These are phyloP conservation scores for Nymphaea colorata DNA, from an alignment of 164 flowering plant species.

Conservation along the genomic window DNA sequence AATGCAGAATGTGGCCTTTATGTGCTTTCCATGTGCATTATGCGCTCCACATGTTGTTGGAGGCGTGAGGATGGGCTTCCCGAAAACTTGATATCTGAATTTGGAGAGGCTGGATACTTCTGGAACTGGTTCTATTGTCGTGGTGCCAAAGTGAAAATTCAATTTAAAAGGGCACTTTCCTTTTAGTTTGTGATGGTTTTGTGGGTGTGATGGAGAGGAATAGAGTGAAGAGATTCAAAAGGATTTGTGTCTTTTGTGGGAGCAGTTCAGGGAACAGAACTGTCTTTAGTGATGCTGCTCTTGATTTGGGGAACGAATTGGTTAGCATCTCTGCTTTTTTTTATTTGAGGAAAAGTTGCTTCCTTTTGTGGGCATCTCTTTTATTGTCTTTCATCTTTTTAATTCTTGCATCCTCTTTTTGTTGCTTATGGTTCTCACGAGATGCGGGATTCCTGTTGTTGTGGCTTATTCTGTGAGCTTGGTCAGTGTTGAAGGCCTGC, in stretches of 20 bases:
- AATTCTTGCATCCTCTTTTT: not conserved
- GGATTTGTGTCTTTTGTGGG: slow-evolving; percentile 70
- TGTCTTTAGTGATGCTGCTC: slow-evolving; percentile 61
- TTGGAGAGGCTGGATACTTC: not conserved
- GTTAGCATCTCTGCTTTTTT: slow-evolving; percentile 15
- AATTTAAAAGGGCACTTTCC: not conserved
- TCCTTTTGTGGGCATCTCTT: not conserved
- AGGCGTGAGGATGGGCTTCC: not conserved
- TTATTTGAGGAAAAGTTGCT: not conserved
- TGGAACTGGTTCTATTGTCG: not conserved
- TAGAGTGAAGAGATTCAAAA: slow-evolving; percentile 30
- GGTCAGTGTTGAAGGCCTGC: not conserved
- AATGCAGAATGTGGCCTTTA: slow-evolving; percentile 2
- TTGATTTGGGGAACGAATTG: slow-evolving; percentile 64
- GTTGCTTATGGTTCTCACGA: not conserved
- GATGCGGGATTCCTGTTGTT: not conserved
- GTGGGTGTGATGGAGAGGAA: slow-evolving; percentile 1
- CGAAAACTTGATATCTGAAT: not conserved
- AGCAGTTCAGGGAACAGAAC: slow-evolving; percentile 51
- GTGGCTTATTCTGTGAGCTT: not conserved
- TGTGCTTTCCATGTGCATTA: not conserved
- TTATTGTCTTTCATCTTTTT: no score
- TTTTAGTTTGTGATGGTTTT: not conserved
- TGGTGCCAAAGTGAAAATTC: not conserved
- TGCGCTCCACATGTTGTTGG: not conserved